A percentile compares a stretch with the other conserved stretches of the same genome.
Evolutionary conservation across 768 basidiomycete genomes (phyloP).

Genomic region (Paxillus rubicundulus): DNA sequence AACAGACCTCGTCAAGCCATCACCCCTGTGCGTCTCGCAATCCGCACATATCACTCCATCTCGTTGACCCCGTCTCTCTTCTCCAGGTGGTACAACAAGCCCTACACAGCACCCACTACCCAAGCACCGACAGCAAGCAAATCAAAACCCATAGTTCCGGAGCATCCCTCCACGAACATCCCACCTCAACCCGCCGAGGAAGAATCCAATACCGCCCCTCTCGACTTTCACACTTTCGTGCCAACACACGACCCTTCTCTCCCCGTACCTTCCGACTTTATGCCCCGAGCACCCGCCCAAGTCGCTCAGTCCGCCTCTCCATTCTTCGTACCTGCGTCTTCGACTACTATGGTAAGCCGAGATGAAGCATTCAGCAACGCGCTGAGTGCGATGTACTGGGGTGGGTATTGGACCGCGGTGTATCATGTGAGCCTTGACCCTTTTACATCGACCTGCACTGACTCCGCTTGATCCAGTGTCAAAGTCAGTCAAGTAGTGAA

Average conservation of each 20-base stretch:
- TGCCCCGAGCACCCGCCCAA: conserved; percentile 8
- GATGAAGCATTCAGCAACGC: conserved; percentile 80
- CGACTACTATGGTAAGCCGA: conserved; percentile 46
- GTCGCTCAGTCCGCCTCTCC: conserved; percentile 6
- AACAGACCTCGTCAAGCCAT: conserved; percentile 62
- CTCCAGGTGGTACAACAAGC: conserved; percentile 76
- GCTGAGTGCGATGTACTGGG: conserved; percentile 80
- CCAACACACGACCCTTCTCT: conserved; percentile 70
- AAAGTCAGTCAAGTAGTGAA: conserved; percentile 22
- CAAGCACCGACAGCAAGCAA: conserved; percentile 11
- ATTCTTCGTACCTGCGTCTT: conserved; percentile 30
- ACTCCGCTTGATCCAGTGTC: conserved; percentile 29
- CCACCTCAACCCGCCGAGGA: not conserved
- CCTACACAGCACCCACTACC: conserved; percentile 27
- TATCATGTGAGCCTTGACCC: conserved; percentile 60
- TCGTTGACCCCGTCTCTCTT: not conserved
- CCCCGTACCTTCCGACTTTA: conserved; percentile 25
- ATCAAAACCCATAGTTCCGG: not conserved
- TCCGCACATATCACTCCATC: not conserved
- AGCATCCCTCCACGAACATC: not conserved
- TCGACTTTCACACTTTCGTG: conserved; percentile 69
- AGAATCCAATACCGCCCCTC: conserved; percentile 54
- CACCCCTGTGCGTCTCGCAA: conserved; percentile 57
- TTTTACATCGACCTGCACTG: not conserved
- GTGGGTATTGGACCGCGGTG: conserved; percentile 83